Evolutionary conservation across 345 rosid genomes (phyloP).

Genomic region (Rhizophora mangle): DNA sequence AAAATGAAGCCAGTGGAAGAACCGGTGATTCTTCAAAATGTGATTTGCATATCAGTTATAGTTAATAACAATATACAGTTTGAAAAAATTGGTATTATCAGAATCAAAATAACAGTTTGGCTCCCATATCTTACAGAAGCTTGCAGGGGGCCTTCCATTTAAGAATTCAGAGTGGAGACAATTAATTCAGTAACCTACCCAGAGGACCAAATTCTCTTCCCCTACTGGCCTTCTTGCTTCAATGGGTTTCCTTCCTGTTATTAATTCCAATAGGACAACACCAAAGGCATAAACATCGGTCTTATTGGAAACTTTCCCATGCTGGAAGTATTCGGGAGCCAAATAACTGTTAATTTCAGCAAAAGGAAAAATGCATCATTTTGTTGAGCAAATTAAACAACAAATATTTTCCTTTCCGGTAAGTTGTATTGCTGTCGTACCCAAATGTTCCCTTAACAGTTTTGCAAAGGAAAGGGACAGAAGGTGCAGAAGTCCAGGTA

Average conservation of each 20-base stretch:
- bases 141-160: slow-evolving; percentile 16
- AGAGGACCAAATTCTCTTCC: slow-evolving; percentile 87
- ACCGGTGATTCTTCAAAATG: slow-evolving; percentile 7
- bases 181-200: slow-evolving; percentile 57
- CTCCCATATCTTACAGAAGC: not conserved
- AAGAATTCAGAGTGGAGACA: slow-evolving; percentile 28
- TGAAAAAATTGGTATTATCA: slow-evolving; percentile 7
- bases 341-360: slow-evolving; percentile 52
- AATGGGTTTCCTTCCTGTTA: slow-evolving; percentile 86
- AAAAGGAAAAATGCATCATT: not conserved
- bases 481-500: slow-evolving; percentile 92
- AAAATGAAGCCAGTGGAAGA: no score
- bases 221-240: slow-evolving; percentile 75
- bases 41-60: not conserved
- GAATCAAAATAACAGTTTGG: slow-evolving; percentile 12
- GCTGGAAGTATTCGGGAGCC: slow-evolving; percentile 98
- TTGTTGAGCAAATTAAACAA: not conserved
- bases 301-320: slow-evolving; percentile 89
- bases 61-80: not conserved
- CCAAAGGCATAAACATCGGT: slow-evolving; percentile 97
- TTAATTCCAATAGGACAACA: slow-evolving; percentile 79
- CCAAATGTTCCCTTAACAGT: slow-evolving; percentile 99
- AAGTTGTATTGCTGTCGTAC: slow-evolving; percentile 35
- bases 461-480: slow-evolving; percentile 85
- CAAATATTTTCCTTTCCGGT: not conserved